Percentiles rank a stretch among this genome's conserved stretches.
phyloP scores from a whole-genome alignment of 140 eudicot genomes.

The Senecio squalidus region DNA sequence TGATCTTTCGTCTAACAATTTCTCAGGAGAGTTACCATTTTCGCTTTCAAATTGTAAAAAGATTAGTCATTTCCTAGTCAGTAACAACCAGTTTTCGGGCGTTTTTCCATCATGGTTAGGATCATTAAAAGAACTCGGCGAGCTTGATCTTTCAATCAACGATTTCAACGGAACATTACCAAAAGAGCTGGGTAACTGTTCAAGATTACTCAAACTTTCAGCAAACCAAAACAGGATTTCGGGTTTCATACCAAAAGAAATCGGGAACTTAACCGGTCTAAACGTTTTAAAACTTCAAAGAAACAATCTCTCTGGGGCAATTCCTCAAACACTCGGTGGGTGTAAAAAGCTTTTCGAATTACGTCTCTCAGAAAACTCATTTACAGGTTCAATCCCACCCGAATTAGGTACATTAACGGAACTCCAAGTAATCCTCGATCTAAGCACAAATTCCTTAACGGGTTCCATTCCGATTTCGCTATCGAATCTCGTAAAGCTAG shows the following conservation, averaged over 20 bases:
- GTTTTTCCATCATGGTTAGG: slow-evolving; percentile 77
- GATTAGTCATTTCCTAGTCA: slow-evolving; percentile 64
- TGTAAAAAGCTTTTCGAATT: slow-evolving; percentile 79
- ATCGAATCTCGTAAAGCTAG: slow-evolving; percentile 64
- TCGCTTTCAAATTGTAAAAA: slow-evolving; percentile 54
- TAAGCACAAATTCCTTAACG: slow-evolving; percentile 50
- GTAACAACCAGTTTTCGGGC: slow-evolving; percentile 55
- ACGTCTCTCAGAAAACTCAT: slow-evolving; percentile 59
- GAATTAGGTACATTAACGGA: slow-evolving; percentile 66
- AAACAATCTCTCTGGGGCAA: slow-evolving; percentile 75
- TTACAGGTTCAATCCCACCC: slow-evolving; percentile 64
- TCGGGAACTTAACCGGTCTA: slow-evolving; percentile 61
- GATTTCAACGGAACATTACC: slow-evolving; percentile 71
- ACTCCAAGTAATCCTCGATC: slow-evolving; percentile 81
- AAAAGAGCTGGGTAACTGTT: slow-evolving; percentile 54
- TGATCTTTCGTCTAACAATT: slow-evolving; percentile 68
- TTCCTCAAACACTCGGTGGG: slow-evolving; percentile 59
- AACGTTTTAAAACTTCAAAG: slow-evolving; percentile 74
- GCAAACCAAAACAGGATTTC: slow-evolving; percentile 54
- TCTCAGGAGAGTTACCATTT: slow-evolving; percentile 51
- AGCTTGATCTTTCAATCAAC: slow-evolving; percentile 74
- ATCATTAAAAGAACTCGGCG: slow-evolving; percentile 58
- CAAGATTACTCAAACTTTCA: slow-evolving; percentile 57
- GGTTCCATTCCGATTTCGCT: slow-evolving; percentile 72
- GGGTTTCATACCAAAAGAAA: slow-evolving; percentile 60